Conservation (phyloP, 1,139 yeast genomes). For the Candida sp. region DNA sequence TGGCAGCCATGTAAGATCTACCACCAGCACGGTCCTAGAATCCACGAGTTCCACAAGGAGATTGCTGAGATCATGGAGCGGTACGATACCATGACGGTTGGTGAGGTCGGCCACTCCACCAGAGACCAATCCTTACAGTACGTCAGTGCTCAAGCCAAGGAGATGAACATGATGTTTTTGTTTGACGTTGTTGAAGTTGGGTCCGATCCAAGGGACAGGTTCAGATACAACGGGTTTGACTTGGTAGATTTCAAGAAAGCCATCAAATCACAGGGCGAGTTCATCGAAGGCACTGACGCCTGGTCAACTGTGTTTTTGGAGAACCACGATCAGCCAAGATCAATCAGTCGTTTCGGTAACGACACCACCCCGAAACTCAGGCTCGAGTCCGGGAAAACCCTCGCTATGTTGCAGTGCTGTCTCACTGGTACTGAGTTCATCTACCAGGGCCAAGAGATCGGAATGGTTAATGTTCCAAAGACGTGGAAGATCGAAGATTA, state of each 20-base stretch:
- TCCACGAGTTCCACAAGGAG: conserved; percentile 60
- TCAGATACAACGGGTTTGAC: conserved; percentile 31
- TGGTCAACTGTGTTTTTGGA: conserved; percentile 61
- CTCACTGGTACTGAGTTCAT: conserved; percentile 60
- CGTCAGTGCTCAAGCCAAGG: conserved; percentile 51
- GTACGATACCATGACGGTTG: conserved; percentile 59
- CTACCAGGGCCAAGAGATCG: conserved; percentile 66
- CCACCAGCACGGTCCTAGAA: conserved; percentile 52
- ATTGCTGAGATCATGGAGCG: conserved; percentile 47
- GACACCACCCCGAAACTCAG: conserved; percentile 35
- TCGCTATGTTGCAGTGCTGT: conserved; percentile 47
- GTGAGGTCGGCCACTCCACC: conserved; percentile 51
- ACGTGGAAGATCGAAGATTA: conserved; percentile 54
- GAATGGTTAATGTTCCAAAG: conserved; percentile 51
- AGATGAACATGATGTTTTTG: conserved; percentile 55
- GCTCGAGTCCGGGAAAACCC: conserved; percentile 46
- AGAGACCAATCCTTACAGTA: conserved; percentile 47
- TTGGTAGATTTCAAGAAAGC: conserved; percentile 48
- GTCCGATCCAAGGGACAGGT: conserved; percentile 32
- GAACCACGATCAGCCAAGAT: conserved; percentile 63
- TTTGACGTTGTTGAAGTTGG: conserved; percentile 53
- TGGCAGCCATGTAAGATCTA: conserved; percentile 40
- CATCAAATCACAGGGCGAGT: conserved; percentile 32
- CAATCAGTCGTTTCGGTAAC: conserved; percentile 54
- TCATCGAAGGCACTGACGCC: conserved; percentile 52